These are phyloP conservation scores for Globisporangium heterothallicum DNA, from an alignment of 352 stramenopile species.

Conservation along the genomic window DNA sequence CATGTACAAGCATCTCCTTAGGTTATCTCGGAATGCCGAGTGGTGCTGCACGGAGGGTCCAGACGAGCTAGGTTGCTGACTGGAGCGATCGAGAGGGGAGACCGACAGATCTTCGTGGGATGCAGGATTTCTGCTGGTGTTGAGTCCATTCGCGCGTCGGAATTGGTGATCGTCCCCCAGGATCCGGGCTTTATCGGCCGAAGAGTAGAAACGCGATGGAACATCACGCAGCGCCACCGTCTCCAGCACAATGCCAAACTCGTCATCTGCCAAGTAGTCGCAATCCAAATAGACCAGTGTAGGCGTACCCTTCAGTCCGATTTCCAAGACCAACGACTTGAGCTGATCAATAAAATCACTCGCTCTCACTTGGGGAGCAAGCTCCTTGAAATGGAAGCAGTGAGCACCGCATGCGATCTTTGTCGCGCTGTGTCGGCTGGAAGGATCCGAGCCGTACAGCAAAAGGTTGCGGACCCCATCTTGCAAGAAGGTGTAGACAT, in stretches of 20 bases:
- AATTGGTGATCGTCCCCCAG: conserved; percentile 35
- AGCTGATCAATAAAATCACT: conserved; percentile 38
- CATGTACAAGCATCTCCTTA: conserved; percentile 48
- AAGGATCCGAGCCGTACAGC: conserved; percentile 35
- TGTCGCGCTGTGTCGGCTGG: conserved; percentile 30
- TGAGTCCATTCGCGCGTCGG: neutral
- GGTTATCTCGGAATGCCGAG: conserved; percentile 45
- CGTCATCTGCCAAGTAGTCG: conserved; percentile 32
- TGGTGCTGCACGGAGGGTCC: conserved; percentile 7
- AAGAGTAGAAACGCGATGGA: conserved; percentile 37
- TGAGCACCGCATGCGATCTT: conserved; percentile 46
- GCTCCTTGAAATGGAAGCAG: conserved; percentile 53
- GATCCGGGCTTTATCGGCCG: conserved; percentile 43
- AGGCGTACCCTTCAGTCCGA: conserved; percentile 39
- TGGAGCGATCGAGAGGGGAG: neutral
- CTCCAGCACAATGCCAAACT: conserved; percentile 34
- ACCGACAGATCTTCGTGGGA: neutral
- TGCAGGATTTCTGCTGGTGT: neutral
- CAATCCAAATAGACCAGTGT: conserved; percentile 53
- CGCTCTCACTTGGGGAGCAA: conserved; percentile 22
- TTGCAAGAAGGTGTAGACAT: conserved; percentile 46
- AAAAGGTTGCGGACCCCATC: conserved; percentile 32
- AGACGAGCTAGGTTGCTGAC: neutral
- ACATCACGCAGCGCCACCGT: conserved; percentile 40
- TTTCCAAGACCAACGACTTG: conserved; percentile 41